Percentiles rank a stretch among this genome's conserved stretches.
phyloP scores from a whole-genome alignment of 169 alveolate genomes.

The Eimeria sp. region DNA sequence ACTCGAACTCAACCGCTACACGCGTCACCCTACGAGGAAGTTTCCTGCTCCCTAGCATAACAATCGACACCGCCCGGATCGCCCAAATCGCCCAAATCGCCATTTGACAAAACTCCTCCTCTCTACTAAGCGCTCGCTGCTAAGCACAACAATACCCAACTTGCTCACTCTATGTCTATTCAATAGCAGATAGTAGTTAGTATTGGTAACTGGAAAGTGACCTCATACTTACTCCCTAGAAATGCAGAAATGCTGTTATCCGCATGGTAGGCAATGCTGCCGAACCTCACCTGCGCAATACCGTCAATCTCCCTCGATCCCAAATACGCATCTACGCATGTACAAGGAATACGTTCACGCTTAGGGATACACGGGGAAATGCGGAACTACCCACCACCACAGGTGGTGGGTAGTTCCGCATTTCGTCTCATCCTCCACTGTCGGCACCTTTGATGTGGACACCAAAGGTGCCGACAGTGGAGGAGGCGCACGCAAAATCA shows the following conservation, averaged over 20 bases:
- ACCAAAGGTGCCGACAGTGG: too few relatives aligned
- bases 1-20: not conserved
- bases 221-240: not conserved
- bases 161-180: not conserved
- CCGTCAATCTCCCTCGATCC: not conserved
- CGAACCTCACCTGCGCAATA: not conserved
- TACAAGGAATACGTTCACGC: too few relatives aligned
- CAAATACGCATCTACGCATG: not conserved
- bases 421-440: too few relatives aligned
- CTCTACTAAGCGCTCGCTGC: too few relatives aligned
- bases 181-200: not conserved
- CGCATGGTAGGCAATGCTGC: not conserved
- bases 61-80: not conserved
- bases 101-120: too few relatives aligned
- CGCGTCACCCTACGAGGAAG: not conserved
- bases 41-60: not conserved
- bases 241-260: not conserved
- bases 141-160: too few relatives aligned
- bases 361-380: too few relatives aligned
- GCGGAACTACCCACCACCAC: too few relatives aligned
- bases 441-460: too few relatives aligned
- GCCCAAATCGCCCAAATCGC: too few relatives aligned
- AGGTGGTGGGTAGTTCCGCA: too few relatives aligned
- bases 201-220: not conserved
- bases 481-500: too few relatives aligned